Evolutionary conservation across 2,329 filamentous ascomycete species (phyloP), one percentile per base, ranked within the genome.

Genomic region (Beauveria asiatica): DNA sequence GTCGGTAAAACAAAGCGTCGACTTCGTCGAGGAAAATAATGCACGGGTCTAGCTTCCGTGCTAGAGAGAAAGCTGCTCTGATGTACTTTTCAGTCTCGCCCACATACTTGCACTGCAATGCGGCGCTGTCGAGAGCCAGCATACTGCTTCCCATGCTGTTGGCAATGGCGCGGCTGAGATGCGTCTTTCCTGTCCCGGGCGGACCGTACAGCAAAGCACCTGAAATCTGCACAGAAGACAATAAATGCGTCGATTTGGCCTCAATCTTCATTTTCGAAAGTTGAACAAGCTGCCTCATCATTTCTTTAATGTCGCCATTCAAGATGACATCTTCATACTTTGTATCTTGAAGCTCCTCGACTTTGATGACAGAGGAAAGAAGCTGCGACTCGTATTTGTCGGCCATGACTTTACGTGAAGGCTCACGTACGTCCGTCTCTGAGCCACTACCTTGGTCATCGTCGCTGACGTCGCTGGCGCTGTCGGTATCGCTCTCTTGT

Each of bases 181-280:
- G 63, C 1, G 66, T 69, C 63, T 72, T 72, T 13, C 69, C 69
- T 1, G 69, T 70, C 1, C 70, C 70, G 0, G 68, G 69, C 0
- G 69, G 69, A 3, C 70, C 69, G 45, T 67, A 70, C 6, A 70
- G 64, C 3, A 70, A n/a, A 6, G 65, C 65, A 0, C 67, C 68
- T 1, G 60, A 65, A 41, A 69, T 51, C 23, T 51, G 51, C 7
- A 57, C 17, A 7, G 7, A 21, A 1, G 55, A 23, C 21, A 39
- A 30, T 17, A 54, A 10, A 19, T 41, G 25, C 17, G 45, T 13
- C 7, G 55, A 58, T 21, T 50, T 51, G 45, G 19, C 11, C 6
- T 58, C 10, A 2, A 42, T 30, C 30, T 42, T 58, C 21, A 30
- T 27, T 33, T 42, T 50, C 45, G 55, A 49, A 9, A 58, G 55